phyloP scores from a whole-genome alignment of 2,329 filamentous ascomycete species.

The Plenodomus lindquistii region DNA sequence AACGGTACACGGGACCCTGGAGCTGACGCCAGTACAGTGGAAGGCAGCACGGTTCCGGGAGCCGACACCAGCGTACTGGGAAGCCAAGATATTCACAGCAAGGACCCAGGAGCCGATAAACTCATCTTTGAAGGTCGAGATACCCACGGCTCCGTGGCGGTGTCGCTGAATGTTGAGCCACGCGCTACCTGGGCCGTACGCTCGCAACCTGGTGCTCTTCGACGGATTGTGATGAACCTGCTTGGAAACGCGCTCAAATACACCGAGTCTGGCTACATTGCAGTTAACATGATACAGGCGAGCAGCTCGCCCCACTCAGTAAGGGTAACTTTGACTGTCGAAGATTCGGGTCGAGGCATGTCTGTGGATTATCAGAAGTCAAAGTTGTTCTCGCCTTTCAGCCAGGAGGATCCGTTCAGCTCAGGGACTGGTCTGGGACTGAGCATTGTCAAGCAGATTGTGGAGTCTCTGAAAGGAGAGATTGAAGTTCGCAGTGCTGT shows the following conservation, averaged over 20 bases:
- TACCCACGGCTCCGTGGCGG: slow-evolving; percentile 23
- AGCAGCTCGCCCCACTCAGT: slow-evolving; percentile 15
- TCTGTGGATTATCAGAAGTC: slow-evolving; percentile 37
- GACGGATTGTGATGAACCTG: slow-evolving; percentile 42
- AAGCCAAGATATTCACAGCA: too few relatives aligned
- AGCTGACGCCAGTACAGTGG: slow-evolving; percentile 5
- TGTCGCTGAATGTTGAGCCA: slow-evolving; percentile 37
- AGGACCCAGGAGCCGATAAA: too few relatives aligned
- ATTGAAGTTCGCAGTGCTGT: slow-evolving; percentile 37
- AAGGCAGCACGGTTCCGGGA: too few relatives aligned
- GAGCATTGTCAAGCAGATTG: slow-evolving; percentile 41
- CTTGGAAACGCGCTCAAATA: slow-evolving; percentile 44
- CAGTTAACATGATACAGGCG: slow-evolving; percentile 25
- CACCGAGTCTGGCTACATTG: slow-evolving; percentile 37
- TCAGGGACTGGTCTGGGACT: slow-evolving; percentile 42
- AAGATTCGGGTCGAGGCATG: slow-evolving; percentile 44
- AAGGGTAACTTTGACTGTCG: slow-evolving; percentile 39
- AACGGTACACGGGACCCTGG: slow-evolving; percentile 15
- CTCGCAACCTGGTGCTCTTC: slow-evolving; percentile 36
- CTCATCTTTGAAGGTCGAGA: slow-evolving; percentile 6
- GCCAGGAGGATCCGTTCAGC: slow-evolving; percentile 41
- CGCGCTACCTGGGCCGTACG: slow-evolving; percentile 34
- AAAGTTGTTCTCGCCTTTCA: slow-evolving; percentile 40
- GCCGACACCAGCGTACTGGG: too few relatives aligned
- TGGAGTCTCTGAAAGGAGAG: slow-evolving; percentile 37